Evolutionary conservation across 345 rosid genomes (phyloP), one percentile per base, ranked within the genome.

Genomic region (Sisymbrium irio): DNA sequence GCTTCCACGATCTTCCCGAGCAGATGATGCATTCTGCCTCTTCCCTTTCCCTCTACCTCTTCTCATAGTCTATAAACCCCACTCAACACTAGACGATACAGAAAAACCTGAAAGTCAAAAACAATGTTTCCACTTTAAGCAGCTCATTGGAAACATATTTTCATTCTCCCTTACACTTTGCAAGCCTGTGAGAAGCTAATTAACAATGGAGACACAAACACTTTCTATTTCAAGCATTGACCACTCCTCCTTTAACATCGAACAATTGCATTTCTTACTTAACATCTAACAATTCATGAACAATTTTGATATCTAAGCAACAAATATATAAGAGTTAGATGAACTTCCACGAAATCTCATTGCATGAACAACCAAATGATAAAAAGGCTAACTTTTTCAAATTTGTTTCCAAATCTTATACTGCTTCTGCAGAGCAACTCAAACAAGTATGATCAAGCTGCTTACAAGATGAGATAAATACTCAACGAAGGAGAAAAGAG

Each of bases 21-120:
- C 68, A 73, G 83, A 66, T 40, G 83, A 66, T 40, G 27, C 68
- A 27, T 65, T 79, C 80, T 78, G 88, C 80, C 84, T 88, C 89
- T 82, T 91, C 57, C 88, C 87, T 79, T 86, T 91, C 35, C 94
- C 91, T 82, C 87, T 85, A 15, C 86, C 91, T 82, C 89, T 79
- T 56, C 82, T 74, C 82, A 79, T 79, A 14, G 8, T 69, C 44
- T 61, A 20, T 15, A 40, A 55, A 28, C 6, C 15, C 22, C 36
- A 65, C 47, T 59, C 33, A 6, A 28, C 56, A 55, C 68, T 36
- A 28, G 39, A 68, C 70, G 30, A 12, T 9, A 0, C 36, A 61
- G 36, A 71, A 46, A 8, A 46, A 8, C 68, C 73, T 66, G 45
- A 58, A 39, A 39, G 11, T 39, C 45, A 30, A 53, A 64, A 0